Evolutionary conservation across 2,329 filamentous ascomycete species (phyloP), one percentile per base, ranked within the genome.

Genomic region (Trichoderma sp.): DNA sequence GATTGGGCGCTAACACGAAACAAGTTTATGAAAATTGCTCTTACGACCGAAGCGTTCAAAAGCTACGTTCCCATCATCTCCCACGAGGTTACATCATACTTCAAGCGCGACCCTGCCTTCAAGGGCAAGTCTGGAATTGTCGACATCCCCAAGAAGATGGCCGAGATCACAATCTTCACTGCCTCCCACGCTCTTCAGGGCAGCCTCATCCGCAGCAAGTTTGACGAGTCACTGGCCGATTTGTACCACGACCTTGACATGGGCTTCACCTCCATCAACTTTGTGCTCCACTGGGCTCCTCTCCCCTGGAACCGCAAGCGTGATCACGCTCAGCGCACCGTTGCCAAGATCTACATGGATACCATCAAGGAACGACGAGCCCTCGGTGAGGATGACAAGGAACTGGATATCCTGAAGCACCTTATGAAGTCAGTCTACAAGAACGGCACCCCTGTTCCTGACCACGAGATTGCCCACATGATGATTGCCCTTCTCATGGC

Each of bases 401-500:
- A 85, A 75, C 87, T 89, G 67, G 95, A 97, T 84, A 97, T 97
- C 89, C 95, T 97, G 84, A 95, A 93, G 91, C 95, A 97, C 81
- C 86, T 97, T 78, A 97, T 97, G 94, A 91, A 91, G 79, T 94
- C 92, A 80, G 89, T 87, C 29, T 97, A 97, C 89, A 97, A 97
- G 87, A 91, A 96, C 79, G 95, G 94, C 79, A 91, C 87, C 53
- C 88, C 88, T 6, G 89, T 97, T n/a, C 93, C 95, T 18, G 95
- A 97, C 81, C 89, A 93, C 80, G 94, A 97, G 84, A 90, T 97
- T 75, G 94, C 95, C 27, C 93, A 97, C 85, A 96, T 97, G 90
- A 96, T 97, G 94, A 97, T 97, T 84, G 94, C 94, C 6, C 89
- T 97, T 27, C 91, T 97, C 77, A 97, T 97, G 94, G 95, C 94